Conservation (phyloP, 2,329 filamentous ascomycete species). For the Chaetomium olivaceum region DNA sequence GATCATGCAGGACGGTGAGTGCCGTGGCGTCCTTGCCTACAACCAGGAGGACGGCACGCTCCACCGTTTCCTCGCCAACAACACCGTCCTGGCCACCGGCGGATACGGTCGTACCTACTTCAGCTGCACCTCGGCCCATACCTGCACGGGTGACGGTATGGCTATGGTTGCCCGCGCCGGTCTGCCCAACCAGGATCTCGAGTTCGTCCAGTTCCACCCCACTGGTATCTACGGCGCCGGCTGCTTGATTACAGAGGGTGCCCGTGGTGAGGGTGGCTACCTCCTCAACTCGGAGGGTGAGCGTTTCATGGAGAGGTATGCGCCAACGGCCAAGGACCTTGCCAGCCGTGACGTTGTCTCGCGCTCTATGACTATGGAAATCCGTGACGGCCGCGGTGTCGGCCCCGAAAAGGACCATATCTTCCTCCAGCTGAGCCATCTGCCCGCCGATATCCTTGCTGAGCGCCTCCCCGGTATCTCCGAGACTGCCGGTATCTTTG, state of each 20-base stretch:
- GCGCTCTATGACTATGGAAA: constrained; percentile 97
- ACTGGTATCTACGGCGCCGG: constrained; percentile 99
- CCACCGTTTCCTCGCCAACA: constrained; percentile 93
- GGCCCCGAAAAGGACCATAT: constrained; percentile 98
- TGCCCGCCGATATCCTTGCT: constrained; percentile 87
- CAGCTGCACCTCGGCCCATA: constrained; percentile 96
- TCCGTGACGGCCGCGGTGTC: constrained; percentile 94
- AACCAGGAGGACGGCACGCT: constrained; percentile 99
- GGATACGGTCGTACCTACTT: constrained; percentile 98
- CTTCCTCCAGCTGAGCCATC: constrained; percentile 94
- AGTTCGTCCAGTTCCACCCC: constrained; percentile 99
- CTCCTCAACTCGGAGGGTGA: constrained; percentile 97
- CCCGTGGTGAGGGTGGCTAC: constrained; percentile 97
- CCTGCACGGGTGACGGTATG: constrained; percentile 98
- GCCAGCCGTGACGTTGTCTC: constrained; percentile 95
- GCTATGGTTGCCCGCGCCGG: constrained; percentile 98
- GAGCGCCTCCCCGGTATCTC: constrained; percentile 98
- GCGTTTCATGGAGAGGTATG: constrained; percentile 99
- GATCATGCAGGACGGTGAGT: constrained; percentile 96
- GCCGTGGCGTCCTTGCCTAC: constrained; percentile 94
- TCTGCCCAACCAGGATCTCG: constrained; percentile 97
- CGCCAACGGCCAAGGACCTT: constrained; percentile 96
- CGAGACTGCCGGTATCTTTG: constrained; percentile 95
- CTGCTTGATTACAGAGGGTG: constrained; percentile 96
- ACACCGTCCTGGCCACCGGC: constrained; percentile 95